Percentiles rank a stretch among this genome's conserved stretches.
These are phyloP conservation scores for Syzygium aromaticum DNA, from an alignment of 345 rosid species.

Conservation along the genomic window DNA sequence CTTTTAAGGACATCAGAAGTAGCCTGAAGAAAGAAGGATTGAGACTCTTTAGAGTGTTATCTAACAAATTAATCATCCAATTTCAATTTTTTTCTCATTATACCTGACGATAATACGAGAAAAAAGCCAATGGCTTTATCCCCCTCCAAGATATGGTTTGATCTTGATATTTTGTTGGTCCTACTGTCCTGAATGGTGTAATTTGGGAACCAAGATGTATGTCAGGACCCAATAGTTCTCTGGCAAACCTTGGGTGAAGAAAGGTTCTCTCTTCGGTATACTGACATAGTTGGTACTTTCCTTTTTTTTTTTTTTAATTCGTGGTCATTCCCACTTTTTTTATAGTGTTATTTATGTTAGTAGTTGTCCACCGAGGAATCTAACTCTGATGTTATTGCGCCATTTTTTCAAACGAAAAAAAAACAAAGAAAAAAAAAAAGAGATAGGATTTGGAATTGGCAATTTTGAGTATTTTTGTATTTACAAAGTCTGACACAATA, in stretches of 20 bases:
- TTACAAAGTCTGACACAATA: neutral
- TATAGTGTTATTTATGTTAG: neutral
- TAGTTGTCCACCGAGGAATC: neutral
- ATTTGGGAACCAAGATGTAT: neutral
- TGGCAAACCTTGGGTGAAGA: no score
- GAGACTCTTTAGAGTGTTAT: no score
- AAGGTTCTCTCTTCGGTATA: neutral
- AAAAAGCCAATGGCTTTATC: neutral
- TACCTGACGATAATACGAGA: neutral
- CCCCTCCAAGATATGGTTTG: neutral
- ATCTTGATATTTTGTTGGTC: neutral
- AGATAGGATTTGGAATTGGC: neutral
- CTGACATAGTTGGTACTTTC: neutral
- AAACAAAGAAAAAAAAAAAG: neutral
- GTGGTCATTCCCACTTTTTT: neutral
- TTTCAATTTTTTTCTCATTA: no score
- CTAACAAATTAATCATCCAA: no score
- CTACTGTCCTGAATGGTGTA: neutral
- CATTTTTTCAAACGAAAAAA: no score
- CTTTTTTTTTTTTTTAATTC: no score
- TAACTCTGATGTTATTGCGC: neutral
- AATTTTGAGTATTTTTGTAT: neutral
- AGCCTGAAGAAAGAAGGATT: no score
- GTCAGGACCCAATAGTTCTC: no score
- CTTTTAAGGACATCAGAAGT: no score